Conservation (phyloP, 176 grass and related monocot genomes). For the Musa acuminata region DNA sequence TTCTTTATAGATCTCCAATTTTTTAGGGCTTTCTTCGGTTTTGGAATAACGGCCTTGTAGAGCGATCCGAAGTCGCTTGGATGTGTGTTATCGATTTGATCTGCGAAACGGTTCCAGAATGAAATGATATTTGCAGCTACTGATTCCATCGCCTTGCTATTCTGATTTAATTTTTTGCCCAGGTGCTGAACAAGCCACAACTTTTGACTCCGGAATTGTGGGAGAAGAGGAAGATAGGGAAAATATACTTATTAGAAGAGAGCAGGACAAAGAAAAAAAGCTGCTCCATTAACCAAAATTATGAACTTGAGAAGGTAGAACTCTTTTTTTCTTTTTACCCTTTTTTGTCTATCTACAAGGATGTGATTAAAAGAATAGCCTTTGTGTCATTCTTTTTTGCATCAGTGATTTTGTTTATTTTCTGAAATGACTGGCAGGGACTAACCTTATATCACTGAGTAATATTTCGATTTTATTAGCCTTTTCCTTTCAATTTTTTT, state of each 20-base stretch:
- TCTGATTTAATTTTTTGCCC: not conserved
- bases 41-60: not conserved
- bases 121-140: not conserved
- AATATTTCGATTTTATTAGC: not conserved
- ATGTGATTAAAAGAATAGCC: not conserved
- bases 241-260: not conserved
- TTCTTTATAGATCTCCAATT: not conserved
- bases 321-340: too few species aligned
- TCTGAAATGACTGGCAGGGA: not conserved
- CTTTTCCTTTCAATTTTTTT: not conserved
- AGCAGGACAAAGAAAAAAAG: not conserved
- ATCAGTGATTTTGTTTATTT: not conserved
- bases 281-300: not conserved
- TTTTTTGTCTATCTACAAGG: not conserved
- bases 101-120: not conserved
- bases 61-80: not conserved
- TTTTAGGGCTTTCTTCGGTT: not conserved
- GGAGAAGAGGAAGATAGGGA: not conserved
- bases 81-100: not conserved
- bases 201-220: not conserved
- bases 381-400: not conserved
- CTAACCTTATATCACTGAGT: not conserved
- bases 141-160: not conserved
- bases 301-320: constrained; percentile 4
- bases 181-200: not conserved